Base-by-base conservation (phyloP, 2,329 filamentous ascomycete species). In the Diaporthe batatas region DNA sequence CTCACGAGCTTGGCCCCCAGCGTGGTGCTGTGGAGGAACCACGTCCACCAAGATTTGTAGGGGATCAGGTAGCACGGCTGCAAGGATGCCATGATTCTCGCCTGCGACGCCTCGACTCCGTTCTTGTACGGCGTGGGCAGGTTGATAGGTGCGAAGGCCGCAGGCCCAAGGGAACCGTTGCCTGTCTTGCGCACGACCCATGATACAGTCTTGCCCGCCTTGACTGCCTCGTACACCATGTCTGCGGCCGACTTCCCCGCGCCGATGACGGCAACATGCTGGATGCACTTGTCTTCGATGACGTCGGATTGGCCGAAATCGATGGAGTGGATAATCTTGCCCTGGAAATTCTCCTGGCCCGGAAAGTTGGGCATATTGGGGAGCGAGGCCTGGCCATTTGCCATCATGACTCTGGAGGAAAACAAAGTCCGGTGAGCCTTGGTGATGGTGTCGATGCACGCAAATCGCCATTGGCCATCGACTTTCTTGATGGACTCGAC, bases 11-110 rank as follows among this genome's bases (percentile, higher is more conserved):
- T 55, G 16, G 53, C 8, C 14, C 53, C 53, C 8, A 55, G 16
- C 11, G 18, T 55, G 53, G 53, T 55, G 53, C 29, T 55, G n/a
- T 55, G 53, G 53, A 55, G 53, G 53, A 55, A 55, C 53, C 53
- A 55, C 6, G 53, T 55, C 53, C 53, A 55, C 53, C 53, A 55
- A 34, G 53, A 55, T 21, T 18, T 3, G 11, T 34, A 55, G 16
- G 53, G 53, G 53, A 55, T 55, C 3, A 55, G 12, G 21, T 55
- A 55, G 53, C 29, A 55, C 18, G 53, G 53, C 29, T 55, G 53
- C 6, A 55, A 18, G 6, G 53, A 55, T 34, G 53, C 53, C 53
- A 55, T 55, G 8, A 55, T 55, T 18, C 53, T 55, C 53, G 53
- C 53, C 53, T 55, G 53, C 7, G 53, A 55, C 53, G 53, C 53